phyloP scores from a whole-genome alignment of 2,329 filamentous ascomycete genomes.

The Pseudophaeomoniella oleicola region DNA sequence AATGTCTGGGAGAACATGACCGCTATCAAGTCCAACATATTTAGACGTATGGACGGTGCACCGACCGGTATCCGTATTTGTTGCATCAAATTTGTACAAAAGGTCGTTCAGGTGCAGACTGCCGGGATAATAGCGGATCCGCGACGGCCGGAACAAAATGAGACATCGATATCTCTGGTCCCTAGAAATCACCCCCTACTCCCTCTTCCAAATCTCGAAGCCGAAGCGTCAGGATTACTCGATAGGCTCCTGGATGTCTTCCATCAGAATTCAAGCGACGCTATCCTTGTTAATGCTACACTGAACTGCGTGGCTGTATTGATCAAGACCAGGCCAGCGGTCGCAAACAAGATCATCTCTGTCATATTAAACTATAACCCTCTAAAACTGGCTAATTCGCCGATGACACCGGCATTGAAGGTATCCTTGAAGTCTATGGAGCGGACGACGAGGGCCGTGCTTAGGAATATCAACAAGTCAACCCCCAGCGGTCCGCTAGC shows the following conservation, averaged over 20 bases:
- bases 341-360: conserved; percentile 73
- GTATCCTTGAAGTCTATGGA: conserved; percentile 89
- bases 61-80: conserved; percentile 68
- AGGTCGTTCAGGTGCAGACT: conserved; percentile 83
- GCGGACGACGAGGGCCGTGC: conserved; percentile 71
- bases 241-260: conserved; percentile 76
- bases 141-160: conserved; percentile 59
- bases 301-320: conserved; percentile 76
- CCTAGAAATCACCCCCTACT: conserved; percentile 71
- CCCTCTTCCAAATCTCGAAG: conserved; percentile 68
- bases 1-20: conserved; percentile 78
- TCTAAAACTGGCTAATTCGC: conserved; percentile 60
- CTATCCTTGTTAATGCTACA: conserved; percentile 76
- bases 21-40: conserved; percentile 74
- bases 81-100: conserved; percentile 95
- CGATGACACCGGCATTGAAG: conserved; percentile 63
- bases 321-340: conserved; percentile 64
- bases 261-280: conserved; percentile 76
- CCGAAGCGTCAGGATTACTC: conserved; percentile 78
- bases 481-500: conserved; percentile 66
- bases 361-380: conserved; percentile 86
- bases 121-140: conserved; percentile 68
- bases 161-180: conserved; percentile 76
- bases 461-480: conserved; percentile 74
- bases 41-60: conserved; percentile 75